Evolutionary conservation across 331 rosid genomes (phyloP), one percentile per base, ranked within the genome.

Genomic region (Rosa hybrid): DNA sequence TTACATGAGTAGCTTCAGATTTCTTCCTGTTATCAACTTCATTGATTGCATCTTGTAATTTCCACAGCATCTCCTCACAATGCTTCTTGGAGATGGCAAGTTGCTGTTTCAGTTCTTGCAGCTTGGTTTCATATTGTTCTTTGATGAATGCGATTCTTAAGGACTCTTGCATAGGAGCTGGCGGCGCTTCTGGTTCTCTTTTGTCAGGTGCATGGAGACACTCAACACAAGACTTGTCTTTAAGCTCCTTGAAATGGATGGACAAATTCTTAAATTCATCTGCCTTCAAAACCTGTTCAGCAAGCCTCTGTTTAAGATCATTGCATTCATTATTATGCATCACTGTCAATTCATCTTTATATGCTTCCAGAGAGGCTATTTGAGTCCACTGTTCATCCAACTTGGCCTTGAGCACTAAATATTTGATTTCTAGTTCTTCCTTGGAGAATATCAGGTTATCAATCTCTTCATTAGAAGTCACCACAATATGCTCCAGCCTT

Each of bases 231-330:
- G 98, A 94, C 90, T 86, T 90, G 94, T 91, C 97, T 81, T 90
- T 93, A 69, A 88, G 97, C 84, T 93, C 99, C 95, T 93, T 96
- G 89, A 96, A 89, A 87, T 92, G 97, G 88, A 84, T 84, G 80
- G 97, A 90, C 92, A 96, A 84, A 81, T 96, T 96, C 86, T 94
- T 93, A 70, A 90, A 96, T 87, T 93, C 99, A 81, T 93, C 97
- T 0, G 98, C 90, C 89, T 86, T 96, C 80, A 92, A 88, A 81
- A 89, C 89, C 87, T 96, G 99, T 82, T 93, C 95, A 25, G 99
- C 85, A 78, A 93, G 97, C 87, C 87, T 93, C 81, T 84, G 87
- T 77, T 76, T 84, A 79, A 96, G 90, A 67, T 90, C 97, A 68
- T 76, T 79, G 68, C 91, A 92, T 75, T 87, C 72, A 18, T 68